Percentiles rank a stretch among this genome's conserved stretches.
These are phyloP conservation scores for Jaltomata sinuosa DNA, from an alignment of 257 asterid species.

Conservation along the genomic window DNA sequence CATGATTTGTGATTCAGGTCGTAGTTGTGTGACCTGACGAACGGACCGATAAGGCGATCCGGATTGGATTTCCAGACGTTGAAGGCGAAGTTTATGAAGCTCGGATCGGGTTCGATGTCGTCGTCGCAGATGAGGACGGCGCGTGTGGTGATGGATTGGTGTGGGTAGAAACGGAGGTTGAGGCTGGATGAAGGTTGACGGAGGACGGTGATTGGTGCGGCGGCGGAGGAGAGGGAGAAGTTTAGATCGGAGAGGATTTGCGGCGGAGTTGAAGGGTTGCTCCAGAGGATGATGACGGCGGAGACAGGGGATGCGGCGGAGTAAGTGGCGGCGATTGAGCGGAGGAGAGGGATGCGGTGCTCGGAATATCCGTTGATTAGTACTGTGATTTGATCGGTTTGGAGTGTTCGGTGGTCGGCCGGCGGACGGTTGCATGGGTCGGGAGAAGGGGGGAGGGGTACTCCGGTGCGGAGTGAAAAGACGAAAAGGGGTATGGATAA, in stretches of 20 bases:
- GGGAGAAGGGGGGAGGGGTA: neutral
- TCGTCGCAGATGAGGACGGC: constrained; percentile 88
- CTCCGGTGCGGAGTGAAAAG: constrained; percentile 32
- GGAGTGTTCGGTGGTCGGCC: constrained; percentile 34
- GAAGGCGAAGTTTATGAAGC: constrained; percentile 63
- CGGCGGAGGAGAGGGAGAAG: constrained; percentile 23
- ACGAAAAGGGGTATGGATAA: constrained; percentile 30
- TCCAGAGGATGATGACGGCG: constrained; percentile 63
- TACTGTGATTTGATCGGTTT: constrained; percentile 72
- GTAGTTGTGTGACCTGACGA: constrained; percentile 81
- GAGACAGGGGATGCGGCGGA: constrained; percentile 53
- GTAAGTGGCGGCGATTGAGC: constrained; percentile 59
- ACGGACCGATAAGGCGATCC: constrained; percentile 54
- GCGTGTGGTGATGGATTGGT: constrained; percentile 37
- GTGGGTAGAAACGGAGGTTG: constrained; percentile 72
- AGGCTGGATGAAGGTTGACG: constrained; percentile 64
- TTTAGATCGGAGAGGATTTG: constrained; percentile 40
- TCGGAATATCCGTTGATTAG: constrained; percentile 86
- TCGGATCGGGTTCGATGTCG: constrained; percentile 52
- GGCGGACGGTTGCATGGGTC: constrained; percentile 18
- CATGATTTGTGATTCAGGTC: constrained; percentile 47
- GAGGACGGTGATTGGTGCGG: constrained; percentile 30
- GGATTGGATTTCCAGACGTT: constrained; percentile 56
- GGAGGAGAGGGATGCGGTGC: constrained; percentile 66
- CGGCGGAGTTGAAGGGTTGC: constrained; percentile 65